A percentile compares a stretch with the other conserved stretches of the same genome.
Evolutionary conservation across 192 early-diverging fungal genomes (phyloP).

Genomic region (Obelidium mucronatum): DNA sequence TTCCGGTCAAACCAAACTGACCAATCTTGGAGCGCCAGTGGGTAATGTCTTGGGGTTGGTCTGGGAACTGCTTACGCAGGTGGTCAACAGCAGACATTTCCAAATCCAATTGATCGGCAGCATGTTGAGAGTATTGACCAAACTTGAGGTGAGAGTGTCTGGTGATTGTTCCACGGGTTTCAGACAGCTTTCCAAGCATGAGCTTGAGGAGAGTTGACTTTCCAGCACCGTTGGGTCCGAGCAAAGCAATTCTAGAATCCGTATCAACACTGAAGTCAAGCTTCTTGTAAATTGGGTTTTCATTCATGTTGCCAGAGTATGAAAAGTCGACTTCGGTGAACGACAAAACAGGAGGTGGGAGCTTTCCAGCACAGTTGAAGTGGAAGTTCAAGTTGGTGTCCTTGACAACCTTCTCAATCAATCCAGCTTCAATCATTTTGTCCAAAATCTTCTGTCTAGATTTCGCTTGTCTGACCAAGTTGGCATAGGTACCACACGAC

Average conservation of each 20-base stretch:
- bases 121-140: slow-evolving; percentile 97
- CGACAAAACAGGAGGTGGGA: slow-evolving; percentile 94
- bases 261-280: slow-evolving; percentile 96
- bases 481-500: slow-evolving; percentile 98
- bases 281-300: slow-evolving; percentile 86
- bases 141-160: slow-evolving; percentile 94
- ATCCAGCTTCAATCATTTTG: slow-evolving; percentile 99
- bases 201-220: slow-evolving; percentile 98
- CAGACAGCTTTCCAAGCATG: slow-evolving; percentile 88
- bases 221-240: slow-evolving; percentile 87
- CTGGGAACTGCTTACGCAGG: slow-evolving; percentile 83
- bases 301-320: slow-evolving; percentile 81
- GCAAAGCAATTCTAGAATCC: slow-evolving; percentile 97
- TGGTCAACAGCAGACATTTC: slow-evolving; percentile 89
- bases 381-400: slow-evolving; percentile 81
- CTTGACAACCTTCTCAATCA: slow-evolving; percentile 93
- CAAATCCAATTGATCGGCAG: slow-evolving; percentile 93
- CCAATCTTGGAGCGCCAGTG: slow-evolving; percentile 94
- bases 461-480: slow-evolving; percentile 98
- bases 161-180: slow-evolving; percentile 84
- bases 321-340: slow-evolving; percentile 94
- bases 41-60: slow-evolving; percentile 80
- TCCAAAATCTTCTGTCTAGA: slow-evolving; percentile 99
- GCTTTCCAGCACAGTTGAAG: slow-evolving; percentile 84
- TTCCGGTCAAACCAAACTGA: slow-evolving; percentile 91